These are phyloP conservation scores for Trichoderma lentiforme DNA, from an alignment of 2,329 filamentous ascomycete genomes.

Conservation along the genomic window DNA sequence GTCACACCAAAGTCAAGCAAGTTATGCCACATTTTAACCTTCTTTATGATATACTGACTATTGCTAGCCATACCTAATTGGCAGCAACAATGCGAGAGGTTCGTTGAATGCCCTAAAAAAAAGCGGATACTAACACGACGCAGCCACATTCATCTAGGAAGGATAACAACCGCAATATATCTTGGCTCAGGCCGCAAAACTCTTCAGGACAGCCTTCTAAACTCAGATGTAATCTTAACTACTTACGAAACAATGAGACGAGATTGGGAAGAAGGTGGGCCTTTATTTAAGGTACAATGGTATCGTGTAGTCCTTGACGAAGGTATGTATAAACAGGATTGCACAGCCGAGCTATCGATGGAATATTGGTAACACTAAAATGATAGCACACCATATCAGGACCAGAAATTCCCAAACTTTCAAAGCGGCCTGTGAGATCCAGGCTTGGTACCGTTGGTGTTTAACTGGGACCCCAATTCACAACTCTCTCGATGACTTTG, in stretches of 20 bases:
- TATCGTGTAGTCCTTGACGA: conserved; percentile 39
- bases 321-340: conserved; percentile 25
- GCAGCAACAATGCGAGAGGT: conserved; percentile 22
- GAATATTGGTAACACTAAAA: neutral
- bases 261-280: conserved; percentile 22
- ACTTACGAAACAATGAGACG: conserved; percentile 36
- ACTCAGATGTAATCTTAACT: conserved; percentile 25
- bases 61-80: conserved; percentile 31
- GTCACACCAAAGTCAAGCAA: conserved; percentile 21
- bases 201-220: neutral
- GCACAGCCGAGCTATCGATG: neutral
- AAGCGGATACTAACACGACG: neutral
- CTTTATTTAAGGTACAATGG: conserved; percentile 25
- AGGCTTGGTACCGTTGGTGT: conserved; percentile 35
- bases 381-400: conserved; percentile 37
- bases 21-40: too few species aligned
- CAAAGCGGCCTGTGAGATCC: conserved; percentile 24
- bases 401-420: conserved; percentile 32
- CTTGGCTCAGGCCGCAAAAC: neutral
- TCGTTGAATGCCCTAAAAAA: neutral
- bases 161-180: neutral
- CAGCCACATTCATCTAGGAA: neutral
- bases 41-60: too few species aligned
- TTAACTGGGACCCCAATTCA: conserved; percentile 42
- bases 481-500: conserved; percentile 40